phyloP scores from a whole-genome alignment of 2,329 filamentous ascomycete genomes.

The Trichophyton benhamiae region DNA sequence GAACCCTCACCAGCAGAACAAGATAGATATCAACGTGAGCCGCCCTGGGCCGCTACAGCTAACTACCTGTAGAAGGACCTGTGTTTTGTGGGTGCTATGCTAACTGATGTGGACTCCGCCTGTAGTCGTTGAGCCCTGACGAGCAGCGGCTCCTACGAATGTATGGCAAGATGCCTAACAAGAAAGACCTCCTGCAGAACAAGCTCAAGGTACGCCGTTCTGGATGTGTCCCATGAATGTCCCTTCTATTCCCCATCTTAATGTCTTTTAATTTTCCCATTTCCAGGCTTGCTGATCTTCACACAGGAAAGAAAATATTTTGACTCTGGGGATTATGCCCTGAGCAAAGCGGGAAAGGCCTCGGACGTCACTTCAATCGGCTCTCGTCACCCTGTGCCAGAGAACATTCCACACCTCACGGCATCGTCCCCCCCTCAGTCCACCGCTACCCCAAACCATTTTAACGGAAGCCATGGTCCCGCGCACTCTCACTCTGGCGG shows the following conservation, averaged over 20 bases:
- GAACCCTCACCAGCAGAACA: constrained; percentile 98
- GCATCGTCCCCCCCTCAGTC: constrained; percentile 43
- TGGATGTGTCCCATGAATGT: background rate
- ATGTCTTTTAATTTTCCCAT: background rate
- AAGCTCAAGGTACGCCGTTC: constrained; percentile 61
- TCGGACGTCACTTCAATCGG: constrained; percentile 87
- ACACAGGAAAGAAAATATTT: constrained; percentile 87
- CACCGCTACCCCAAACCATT: constrained; percentile 16
- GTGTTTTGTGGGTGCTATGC: background rate
- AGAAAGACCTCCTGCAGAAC: constrained; percentile 93
- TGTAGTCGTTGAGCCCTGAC: constrained; percentile 76
- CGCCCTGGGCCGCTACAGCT: background rate
- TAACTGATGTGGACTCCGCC: background rate
- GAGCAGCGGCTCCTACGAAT: constrained; percentile 94
- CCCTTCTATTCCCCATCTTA: too few relatives aligned
- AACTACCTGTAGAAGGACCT: background rate
- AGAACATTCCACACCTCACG: constrained; percentile 85
- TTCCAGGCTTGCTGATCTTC: background rate
- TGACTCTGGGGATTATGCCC: constrained; percentile 89
- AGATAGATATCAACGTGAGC: constrained; percentile 88
- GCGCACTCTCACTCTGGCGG: constrained; percentile 22
- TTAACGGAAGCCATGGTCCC: constrained; percentile 23
- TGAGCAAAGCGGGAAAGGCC: constrained; percentile 94
- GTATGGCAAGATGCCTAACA: constrained; percentile 94
- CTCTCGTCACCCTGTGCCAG: constrained; percentile 84